These are phyloP conservation scores for Cercophora newfieldiana DNA, from an alignment of 495 filamentous ascomycete genomes.

Conservation along the genomic window DNA sequence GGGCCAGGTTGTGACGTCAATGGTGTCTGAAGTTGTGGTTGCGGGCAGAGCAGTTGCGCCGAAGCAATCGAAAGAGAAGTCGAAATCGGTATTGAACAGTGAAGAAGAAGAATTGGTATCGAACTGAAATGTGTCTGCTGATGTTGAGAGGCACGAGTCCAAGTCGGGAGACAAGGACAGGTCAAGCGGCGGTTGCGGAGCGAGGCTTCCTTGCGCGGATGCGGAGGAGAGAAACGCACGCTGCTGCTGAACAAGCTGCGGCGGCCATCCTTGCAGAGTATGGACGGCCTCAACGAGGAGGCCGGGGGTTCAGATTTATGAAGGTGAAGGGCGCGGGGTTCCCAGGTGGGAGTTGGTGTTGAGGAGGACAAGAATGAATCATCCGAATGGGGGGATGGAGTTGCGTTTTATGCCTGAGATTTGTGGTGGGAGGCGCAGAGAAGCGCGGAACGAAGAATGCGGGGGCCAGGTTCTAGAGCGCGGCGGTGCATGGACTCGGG, in stretches of 20 bases:
- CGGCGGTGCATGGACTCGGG: not conserved
- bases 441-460: not conserved
- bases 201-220: constrained; percentile 16
- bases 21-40: not conserved
- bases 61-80: not conserved
- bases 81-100: not conserved
- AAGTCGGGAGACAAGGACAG: not conserved
- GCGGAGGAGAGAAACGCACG: constrained; percentile 12
- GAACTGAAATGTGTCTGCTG: not conserved
- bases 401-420: constrained; percentile 6
- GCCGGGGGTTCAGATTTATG: not conserved
- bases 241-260: constrained; percentile 25
- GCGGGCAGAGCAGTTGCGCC: not conserved
- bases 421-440: not conserved
- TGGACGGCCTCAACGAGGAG: constrained; percentile 24
- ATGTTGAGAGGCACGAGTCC: not conserved
- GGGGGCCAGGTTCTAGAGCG: not conserved
- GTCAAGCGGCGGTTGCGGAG: not conserved
- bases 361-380: not conserved
- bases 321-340: not conserved
- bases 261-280: constrained; percentile 33
- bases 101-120: not conserved
- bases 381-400: not conserved
- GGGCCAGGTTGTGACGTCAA: constrained; percentile 1
- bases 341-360: not conserved